Conservation (phyloP, 257 asterid genomes). For the Gentiana macrophylla region DNA sequence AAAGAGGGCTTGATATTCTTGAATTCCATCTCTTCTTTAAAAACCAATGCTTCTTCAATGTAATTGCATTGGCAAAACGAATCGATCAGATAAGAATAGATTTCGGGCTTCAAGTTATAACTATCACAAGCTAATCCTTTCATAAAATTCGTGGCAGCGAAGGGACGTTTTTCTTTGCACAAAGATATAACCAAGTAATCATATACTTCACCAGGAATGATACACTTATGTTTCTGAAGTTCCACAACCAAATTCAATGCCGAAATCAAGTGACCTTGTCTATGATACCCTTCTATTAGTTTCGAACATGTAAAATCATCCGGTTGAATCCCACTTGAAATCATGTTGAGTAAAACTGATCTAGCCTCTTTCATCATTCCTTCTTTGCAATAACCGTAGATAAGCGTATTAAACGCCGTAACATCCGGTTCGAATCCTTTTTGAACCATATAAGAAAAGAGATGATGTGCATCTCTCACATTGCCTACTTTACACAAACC, state of each 20-base stretch:
- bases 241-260: conserved; percentile 64
- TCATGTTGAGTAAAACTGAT: conserved; percentile 56
- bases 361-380: conserved; percentile 77
- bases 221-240: conserved; percentile 43
- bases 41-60: conserved; percentile 42
- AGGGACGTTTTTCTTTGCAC: conserved; percentile 63
- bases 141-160: conserved; percentile 66
- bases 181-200: conserved; percentile 46
- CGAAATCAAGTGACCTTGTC: conserved; percentile 49
- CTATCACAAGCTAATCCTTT: conserved; percentile 36
- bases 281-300: conserved; percentile 63
- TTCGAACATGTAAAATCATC: conserved; percentile 58
- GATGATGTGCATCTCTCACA: conserved; percentile 51
- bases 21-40: conserved; percentile 43
- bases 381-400: conserved; percentile 66
- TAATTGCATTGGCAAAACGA: conserved; percentile 50
- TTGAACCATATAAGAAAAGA: conserved; percentile 54
- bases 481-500: conserved; percentile 64
- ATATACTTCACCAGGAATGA: conserved; percentile 44
- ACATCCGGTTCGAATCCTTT: conserved; percentile 61
- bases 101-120: conserved; percentile 32
- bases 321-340: conserved; percentile 44
- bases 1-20: conserved; percentile 37
- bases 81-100: conserved; percentile 39
- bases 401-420: conserved; percentile 53